These are phyloP conservation scores for Cytospora piceicola DNA, from an alignment of 2,329 filamentous ascomycete species.

Conservation along the genomic window DNA sequence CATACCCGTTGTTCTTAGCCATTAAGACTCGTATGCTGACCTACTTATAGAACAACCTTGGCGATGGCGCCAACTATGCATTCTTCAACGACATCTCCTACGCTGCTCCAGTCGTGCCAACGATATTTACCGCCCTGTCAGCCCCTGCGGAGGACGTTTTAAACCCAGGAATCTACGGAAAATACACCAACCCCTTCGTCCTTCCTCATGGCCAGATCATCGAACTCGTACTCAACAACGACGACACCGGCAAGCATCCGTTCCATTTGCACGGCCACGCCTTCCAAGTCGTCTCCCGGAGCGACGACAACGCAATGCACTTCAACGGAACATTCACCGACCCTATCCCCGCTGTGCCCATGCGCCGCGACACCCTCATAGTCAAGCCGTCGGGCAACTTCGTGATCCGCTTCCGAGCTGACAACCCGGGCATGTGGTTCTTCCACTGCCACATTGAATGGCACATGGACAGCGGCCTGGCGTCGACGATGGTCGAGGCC, in stretches of 20 bases:
- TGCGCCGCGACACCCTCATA: constrained; percentile 71
- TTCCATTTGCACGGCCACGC: constrained; percentile 80
- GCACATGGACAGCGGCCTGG: constrained; percentile 55
- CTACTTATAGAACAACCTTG: constrained; percentile 55
- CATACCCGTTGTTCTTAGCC: too few species aligned
- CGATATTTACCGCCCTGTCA: constrained; percentile 75
- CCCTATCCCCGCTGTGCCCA: constrained; percentile 58
- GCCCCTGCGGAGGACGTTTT: constrained; percentile 57
- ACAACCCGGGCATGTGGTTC: constrained; percentile 63
- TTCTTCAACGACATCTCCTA: constrained; percentile 82
- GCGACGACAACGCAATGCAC: constrained; percentile 58
- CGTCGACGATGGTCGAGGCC: constrained; percentile 44
- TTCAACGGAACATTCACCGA: constrained; percentile 48
- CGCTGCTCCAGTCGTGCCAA: constrained; percentile 73
- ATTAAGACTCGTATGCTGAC: too few species aligned
- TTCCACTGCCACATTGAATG: constrained; percentile 60
- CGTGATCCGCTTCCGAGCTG: constrained; percentile 67
- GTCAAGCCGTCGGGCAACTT: constrained; percentile 69
- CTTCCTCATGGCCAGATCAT: constrained; percentile 70
- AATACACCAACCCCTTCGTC: constrained; percentile 68
- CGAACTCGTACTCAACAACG: constrained; percentile 77
- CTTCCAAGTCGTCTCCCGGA: constrained; percentile 70
- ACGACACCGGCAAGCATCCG: constrained; percentile 71
- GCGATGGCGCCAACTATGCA: constrained; percentile 69
- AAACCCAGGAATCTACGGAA: constrained; percentile 68